phyloP scores from a whole-genome alignment of 2,329 filamentous ascomycete species.

The Diaporthe sp. region DNA sequence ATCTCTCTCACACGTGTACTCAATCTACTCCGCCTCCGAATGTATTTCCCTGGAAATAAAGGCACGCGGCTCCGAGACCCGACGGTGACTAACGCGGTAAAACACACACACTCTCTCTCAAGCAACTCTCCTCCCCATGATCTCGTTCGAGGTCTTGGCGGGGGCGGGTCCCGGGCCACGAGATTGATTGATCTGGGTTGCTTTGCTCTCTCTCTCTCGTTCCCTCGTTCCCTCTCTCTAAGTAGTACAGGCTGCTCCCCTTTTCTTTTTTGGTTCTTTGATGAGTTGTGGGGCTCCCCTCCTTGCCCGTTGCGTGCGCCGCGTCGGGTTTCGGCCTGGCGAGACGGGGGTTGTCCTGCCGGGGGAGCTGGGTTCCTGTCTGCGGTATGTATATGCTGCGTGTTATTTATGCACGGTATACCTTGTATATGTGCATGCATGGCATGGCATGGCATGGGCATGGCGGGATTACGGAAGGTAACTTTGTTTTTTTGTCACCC shows the following conservation, averaged over 20 bases:
- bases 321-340: slow-evolving; percentile 9
- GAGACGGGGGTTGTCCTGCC: not conserved
- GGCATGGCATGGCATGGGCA: too few relatives aligned
- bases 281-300: slow-evolving; percentile 25
- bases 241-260: slow-evolving; percentile 21
- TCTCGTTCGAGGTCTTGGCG: slow-evolving; percentile 26
- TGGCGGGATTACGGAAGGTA: not conserved
- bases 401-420: not conserved
- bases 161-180: slow-evolving; percentile 13
- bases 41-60: slow-evolving; percentile 4
- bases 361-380: not conserved
- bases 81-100: not conserved
- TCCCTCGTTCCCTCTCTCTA: too few relatives aligned
- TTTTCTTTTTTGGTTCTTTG: slow-evolving; percentile 28
- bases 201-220: not conserved
- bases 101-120: not conserved
- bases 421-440: too few relatives aligned
- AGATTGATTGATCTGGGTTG: slow-evolving; percentile 30
- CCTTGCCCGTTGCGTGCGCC: slow-evolving; percentile 5
- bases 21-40: not conserved
- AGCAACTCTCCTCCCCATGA: not conserved
- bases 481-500: not conserved
- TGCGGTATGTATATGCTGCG: not conserved
- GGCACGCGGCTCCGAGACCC: not conserved
- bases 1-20: slow-evolving; percentile 13